Evolutionary conservation across 495 filamentous ascomycete genomes (phyloP), one percentile per base, ranked within the genome.

Genomic region (Podospora sp.): DNA sequence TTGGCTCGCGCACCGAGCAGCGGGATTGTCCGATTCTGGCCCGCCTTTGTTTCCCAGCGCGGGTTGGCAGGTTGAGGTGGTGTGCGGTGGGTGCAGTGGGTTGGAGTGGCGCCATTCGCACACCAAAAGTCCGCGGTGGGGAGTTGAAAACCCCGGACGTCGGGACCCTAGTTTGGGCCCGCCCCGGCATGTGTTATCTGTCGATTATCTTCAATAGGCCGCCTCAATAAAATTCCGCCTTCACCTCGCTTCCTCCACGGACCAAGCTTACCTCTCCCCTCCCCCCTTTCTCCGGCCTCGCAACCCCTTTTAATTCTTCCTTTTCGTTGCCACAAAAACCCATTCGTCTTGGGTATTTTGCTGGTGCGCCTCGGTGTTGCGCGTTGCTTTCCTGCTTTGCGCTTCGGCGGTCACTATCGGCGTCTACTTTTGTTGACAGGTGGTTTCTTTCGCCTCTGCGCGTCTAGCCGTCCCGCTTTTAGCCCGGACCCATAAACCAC

Each of bases 131-230:
- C 56, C 25, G 57, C 29, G n/a, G 26, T 21, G n/a, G 60, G 60
- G 60, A 46, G 16, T 46, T 46, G 29, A 3, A 65, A 66, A 57
- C 51, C 65, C 65, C 65, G 59, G 65, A 27, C 60, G 12, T 33
- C 51, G 65, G 63, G 65, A 58, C 59, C 11, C 65, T 26, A 59
- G 24, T 59, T 27, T 20, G 11, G 21, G 56, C 56, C 56, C 56
- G 26, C 56, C 62, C 66, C 62, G 67, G 67, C 67, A 65, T 69
- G 67, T 66, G 63, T 51, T 65, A 63, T 69, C 67, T 69, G 67
- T 69, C 67, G 67, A 66, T 57, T 50, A 62, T 26, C 21, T 59
- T 59, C 26, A 46, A 55, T 63, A 26, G 57, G 62, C 62, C 56
- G 58, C 67, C 67, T 27, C 63, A 61, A 62, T 65, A 49, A 65